Percentiles rank a stretch among this genome's conserved stretches.
Conservation (phyloP, 2,329 filamentous ascomycete species). For the Fusarium oligoseptatum region DNA sequence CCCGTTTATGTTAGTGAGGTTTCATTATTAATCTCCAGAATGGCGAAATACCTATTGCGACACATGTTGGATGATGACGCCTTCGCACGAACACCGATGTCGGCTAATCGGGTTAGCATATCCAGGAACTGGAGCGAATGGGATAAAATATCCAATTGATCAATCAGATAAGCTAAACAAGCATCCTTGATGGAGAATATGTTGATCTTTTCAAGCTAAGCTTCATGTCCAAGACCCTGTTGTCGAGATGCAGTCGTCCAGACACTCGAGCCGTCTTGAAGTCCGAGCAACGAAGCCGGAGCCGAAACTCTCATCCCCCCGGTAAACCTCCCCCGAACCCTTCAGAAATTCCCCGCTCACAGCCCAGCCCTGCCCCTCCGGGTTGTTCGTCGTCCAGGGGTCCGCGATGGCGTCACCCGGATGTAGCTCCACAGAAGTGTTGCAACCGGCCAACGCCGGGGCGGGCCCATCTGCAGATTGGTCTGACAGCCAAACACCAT, state of each 20-base stretch:
- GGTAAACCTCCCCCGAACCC: neutral
- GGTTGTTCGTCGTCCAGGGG: slow-evolving; percentile 15
- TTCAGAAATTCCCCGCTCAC: slow-evolving; percentile 10
- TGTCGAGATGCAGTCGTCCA: neutral
- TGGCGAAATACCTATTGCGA: slow-evolving; percentile 45
- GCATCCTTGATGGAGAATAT: neutral
- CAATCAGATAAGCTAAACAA: neutral
- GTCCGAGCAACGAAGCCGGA: slow-evolving; percentile 3
- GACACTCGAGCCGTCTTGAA: neutral
- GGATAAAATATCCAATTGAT: neutral
- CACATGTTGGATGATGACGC: slow-evolving; percentile 42
- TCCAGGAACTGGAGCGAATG: neutral
- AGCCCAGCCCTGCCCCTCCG: slow-evolving; percentile 29
- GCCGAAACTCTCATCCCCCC: neutral
- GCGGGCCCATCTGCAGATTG: slow-evolving; percentile 19
- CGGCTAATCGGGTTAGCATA: slow-evolving; percentile 34
- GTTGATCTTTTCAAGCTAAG: neutral
- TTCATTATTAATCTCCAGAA: slow-evolving; percentile 44
- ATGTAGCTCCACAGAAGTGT: slow-evolving; percentile 23
- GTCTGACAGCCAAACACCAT: neutral
- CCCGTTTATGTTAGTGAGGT: slow-evolving; percentile 11
- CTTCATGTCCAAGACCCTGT: neutral
- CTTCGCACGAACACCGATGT: slow-evolving; percentile 42
- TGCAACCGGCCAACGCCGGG: slow-evolving; percentile 34
- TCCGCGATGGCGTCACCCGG: slow-evolving; percentile 40